Conservation (phyloP, 1,139 yeast genomes). For the Nematodospora anomalae region DNA sequence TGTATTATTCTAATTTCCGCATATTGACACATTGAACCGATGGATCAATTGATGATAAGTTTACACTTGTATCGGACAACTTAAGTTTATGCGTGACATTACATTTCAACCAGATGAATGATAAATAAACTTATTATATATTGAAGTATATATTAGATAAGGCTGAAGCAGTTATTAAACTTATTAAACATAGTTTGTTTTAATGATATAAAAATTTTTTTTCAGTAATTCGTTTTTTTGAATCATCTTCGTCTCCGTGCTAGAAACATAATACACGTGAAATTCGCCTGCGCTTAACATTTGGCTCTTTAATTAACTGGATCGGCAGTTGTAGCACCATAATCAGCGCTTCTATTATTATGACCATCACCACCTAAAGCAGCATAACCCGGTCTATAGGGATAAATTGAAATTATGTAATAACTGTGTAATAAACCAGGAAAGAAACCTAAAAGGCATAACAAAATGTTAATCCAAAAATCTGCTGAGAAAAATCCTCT, state of each 20-base stretch:
- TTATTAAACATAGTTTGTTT: too few relatives aligned
- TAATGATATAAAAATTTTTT: too few relatives aligned
- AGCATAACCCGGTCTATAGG: slow-evolving; percentile 27
- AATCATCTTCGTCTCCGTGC: too few relatives aligned
- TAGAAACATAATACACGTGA: too few relatives aligned
- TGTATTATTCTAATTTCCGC: slow-evolving; percentile 33
- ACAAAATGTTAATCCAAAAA: slow-evolving; percentile 69
- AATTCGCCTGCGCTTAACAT: too few relatives aligned
- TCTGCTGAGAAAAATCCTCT: slow-evolving; percentile 73
- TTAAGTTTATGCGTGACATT: slow-evolving; percentile 42
- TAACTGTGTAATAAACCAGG: slow-evolving; percentile 76
- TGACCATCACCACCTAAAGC: slow-evolving; percentile 32
- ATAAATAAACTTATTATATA: background rate
- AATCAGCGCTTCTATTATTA: slow-evolving; percentile 25
- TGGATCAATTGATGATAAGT: slow-evolving; percentile 27
- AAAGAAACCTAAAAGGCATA: slow-evolving; percentile 74
- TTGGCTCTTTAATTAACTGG: too few relatives aligned
- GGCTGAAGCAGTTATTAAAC: too few relatives aligned
- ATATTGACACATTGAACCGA: slow-evolving; percentile 55
- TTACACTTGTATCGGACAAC: slow-evolving; percentile 39
- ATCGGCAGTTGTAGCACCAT: slow-evolving; percentile 35
- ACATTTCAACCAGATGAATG: background rate
- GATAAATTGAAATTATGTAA: slow-evolving; percentile 58
- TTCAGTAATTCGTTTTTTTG: too few relatives aligned
- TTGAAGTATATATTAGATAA: too few relatives aligned